phyloP scores from a whole-genome alignment of 495 filamentous ascomycete genomes.

The Penicillium longicatenatum region DNA sequence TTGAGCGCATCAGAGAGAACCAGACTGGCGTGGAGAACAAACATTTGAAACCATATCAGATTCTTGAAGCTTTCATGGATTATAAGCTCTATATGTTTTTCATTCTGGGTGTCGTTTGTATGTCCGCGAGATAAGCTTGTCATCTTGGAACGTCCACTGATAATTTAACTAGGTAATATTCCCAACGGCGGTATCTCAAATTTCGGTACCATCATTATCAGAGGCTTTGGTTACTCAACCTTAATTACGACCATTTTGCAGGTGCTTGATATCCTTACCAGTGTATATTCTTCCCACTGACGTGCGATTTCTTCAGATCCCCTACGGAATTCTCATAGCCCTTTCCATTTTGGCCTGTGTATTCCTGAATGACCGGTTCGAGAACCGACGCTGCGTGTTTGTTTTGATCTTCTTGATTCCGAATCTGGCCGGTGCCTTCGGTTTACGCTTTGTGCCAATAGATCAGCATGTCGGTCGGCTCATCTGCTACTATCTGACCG shows the following conservation, averaged over 20 bases:
- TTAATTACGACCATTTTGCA: constrained; percentile 46
- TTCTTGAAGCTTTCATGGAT: constrained; percentile 50
- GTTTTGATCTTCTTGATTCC: constrained; percentile 7
- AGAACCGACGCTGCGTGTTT: constrained; percentile 52
- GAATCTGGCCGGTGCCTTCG: constrained; percentile 5
- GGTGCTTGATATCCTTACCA: constrained; percentile 56
- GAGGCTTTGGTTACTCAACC: constrained; percentile 56
- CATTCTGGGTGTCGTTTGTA: constrained; percentile 38
- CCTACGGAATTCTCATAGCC: constrained; percentile 58
- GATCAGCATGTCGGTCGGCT: constrained; percentile 23
- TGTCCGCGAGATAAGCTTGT: neutral
- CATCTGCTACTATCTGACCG: constrained; percentile 56
- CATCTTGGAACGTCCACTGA: neutral
- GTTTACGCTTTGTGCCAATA: constrained; percentile 30
- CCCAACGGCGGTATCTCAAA: constrained; percentile 57
- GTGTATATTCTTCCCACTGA: neutral
- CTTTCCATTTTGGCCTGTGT: constrained; percentile 45
- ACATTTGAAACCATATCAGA: constrained; percentile 52
- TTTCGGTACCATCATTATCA: constrained; percentile 62
- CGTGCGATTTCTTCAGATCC: constrained; percentile 42
- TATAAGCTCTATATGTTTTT: constrained; percentile 50
- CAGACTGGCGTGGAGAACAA: constrained; percentile 59
- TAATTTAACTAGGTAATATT: constrained; percentile 34
- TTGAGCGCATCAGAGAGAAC: constrained; percentile 55
- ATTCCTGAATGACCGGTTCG: constrained; percentile 42